Evolutionary conservation across 2,329 filamentous ascomycete species (phyloP), one percentile per base, ranked within the genome.

Genomic region (Leptographium procerum): DNA sequence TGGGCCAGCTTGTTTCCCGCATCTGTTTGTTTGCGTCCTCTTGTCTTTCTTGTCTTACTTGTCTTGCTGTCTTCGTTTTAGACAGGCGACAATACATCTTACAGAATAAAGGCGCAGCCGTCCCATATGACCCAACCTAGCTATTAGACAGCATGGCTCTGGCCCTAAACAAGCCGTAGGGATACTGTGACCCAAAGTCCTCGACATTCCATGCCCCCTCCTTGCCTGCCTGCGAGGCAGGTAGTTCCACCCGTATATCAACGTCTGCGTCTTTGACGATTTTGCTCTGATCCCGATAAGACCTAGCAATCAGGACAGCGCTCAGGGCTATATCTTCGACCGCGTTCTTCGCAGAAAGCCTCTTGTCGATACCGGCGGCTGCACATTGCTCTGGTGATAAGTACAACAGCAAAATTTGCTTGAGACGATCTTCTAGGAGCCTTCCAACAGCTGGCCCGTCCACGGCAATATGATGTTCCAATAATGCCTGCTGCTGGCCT

Each of bases 371-470:
- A 28, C 40, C 50, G 2, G 40, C 51, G 13, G 57, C 51, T 13
- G 34, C 22, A 13, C 29, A 34, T 11, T 48, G 34, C 8, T 55
- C 47, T 11, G 56, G 53, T 13, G 59, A 55, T 28, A 61, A 36
- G 5, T 40, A 11, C n/a, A 48, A 52, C 26, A 60, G 31, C n/a
- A 64, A 1, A 14, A 60, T 54, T 1, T 56, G 54, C 29, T 57
- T 60, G 34, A 62, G 56, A 3, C 45, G 53, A 48, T 19, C 36
- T 43, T 62, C 61, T 19, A 61, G 55, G 13, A 59, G 43, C 11
- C 28, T 28, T 24, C 40, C 47, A 40, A 61, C 60, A 22, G 56
- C 54, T 2, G 58, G 52, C 45, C 56, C 58, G 29, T 64, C 62
- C 4, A 58, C 60, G 26, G 16, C 16, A 24, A 61, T 22, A 53